Evolutionary conservation across 2,329 filamentous ascomycete genomes (phyloP).

Genomic region (Aspergillus ochraceus): DNA sequence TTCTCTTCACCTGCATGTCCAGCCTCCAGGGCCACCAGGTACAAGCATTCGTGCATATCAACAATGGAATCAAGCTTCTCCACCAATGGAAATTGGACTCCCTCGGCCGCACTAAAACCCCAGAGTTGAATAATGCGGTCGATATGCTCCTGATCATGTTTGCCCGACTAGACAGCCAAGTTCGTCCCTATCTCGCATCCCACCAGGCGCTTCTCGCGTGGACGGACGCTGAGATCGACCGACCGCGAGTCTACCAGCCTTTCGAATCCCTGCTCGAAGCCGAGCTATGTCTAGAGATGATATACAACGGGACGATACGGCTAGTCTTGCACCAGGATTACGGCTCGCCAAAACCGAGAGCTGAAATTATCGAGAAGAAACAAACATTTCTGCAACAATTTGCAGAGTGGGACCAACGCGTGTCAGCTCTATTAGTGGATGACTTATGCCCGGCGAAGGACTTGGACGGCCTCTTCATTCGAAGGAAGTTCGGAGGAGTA

Average conservation of each 20-base stretch:
- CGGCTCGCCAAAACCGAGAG: neutral
- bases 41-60: constrained; percentile 11
- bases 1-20: constrained; percentile 3
- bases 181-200: neutral
- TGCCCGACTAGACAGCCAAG: constrained; percentile 4
- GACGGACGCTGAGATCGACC: neutral
- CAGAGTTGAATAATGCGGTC: neutral
- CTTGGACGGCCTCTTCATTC: neutral
- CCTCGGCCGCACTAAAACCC: neutral
- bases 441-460: neutral
- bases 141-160: constrained; percentile 1
- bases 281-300: neutral
- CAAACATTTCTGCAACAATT: neutral
- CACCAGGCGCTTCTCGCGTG: neutral
- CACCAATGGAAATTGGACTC: constrained; percentile 1
- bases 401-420: neutral
- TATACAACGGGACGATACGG: neutral
- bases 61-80: constrained; percentile 2
- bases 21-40: constrained; percentile 3
- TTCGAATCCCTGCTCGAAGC: neutral
- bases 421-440: neutral
- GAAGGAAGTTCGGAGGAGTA: neutral
- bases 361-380: neutral
- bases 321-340: neutral
- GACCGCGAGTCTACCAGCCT: neutral